phyloP scores from a whole-genome alignment of 345 rosid genomes.

The Gossypium turneri region DNA sequence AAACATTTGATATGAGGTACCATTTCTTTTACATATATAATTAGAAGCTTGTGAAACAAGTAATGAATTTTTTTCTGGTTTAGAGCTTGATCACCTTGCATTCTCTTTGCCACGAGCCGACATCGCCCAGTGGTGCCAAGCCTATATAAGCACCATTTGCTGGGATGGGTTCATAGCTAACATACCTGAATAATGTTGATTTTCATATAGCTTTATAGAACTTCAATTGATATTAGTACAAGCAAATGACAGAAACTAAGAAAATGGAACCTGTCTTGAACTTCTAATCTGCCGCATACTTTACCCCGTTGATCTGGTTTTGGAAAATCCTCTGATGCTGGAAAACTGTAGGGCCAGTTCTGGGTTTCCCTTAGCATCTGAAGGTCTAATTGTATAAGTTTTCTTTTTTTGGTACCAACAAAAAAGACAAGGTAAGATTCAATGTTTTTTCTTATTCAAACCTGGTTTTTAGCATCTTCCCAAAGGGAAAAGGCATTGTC shows the following conservation, averaged over 20 bases:
- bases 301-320: conserved; percentile 54
- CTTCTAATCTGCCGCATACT: conserved; percentile 57
- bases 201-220: not conserved
- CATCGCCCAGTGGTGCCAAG: conserved; percentile 67
- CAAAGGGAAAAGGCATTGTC: conserved; percentile 56
- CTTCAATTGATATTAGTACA: not conserved
- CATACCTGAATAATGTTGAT: conserved; percentile 23
- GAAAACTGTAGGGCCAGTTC: conserved; percentile 87
- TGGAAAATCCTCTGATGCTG: conserved; percentile 64
- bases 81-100: conserved; percentile 45
- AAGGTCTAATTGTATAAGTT: not conserved
- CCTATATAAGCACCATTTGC: conserved; percentile 68
- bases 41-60: not conserved
- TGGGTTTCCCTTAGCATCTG: conserved; percentile 57
- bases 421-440: not conserved
- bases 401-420: not conserved
- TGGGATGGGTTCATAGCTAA: conserved; percentile 27
- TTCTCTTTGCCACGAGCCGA: conserved; percentile 90
- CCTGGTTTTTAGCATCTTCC: conserved; percentile 82
- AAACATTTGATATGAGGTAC: not conserved
- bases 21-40: not conserved
- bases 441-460: conserved; percentile 8
- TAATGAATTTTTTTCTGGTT: not conserved
- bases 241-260: not conserved
- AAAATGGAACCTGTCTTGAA: conserved; percentile 51